Percentiles rank a stretch among this genome's conserved stretches.
These are phyloP conservation scores for Lentinula raphanica DNA, from an alignment of 768 basidiomycete species.

Conservation along the genomic window DNA sequence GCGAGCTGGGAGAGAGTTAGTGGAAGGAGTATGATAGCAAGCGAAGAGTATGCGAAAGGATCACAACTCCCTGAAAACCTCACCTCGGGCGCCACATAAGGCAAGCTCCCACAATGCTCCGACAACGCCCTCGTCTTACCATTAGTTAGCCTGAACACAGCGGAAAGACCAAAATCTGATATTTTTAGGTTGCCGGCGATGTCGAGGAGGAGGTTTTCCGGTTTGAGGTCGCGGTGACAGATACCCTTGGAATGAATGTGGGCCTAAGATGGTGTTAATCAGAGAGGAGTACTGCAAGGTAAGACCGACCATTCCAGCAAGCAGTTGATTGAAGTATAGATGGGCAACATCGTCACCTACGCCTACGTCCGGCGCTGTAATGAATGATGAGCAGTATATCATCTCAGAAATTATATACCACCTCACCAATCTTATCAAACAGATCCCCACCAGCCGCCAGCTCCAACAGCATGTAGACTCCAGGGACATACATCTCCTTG, in stretches of 20 bases:
- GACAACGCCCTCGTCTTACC: conserved; percentile 73
- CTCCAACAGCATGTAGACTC: conserved; percentile 90
- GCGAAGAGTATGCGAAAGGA: too few species aligned
- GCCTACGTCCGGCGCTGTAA: conserved; percentile 83
- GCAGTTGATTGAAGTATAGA: conserved; percentile 81
- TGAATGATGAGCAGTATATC: neutral
- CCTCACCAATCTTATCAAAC: conserved; percentile 96
- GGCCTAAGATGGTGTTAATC: conserved; percentile 49
- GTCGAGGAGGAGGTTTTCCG: conserved; percentile 89
- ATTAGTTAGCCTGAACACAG: conserved; percentile 80
- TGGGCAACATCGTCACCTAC: conserved; percentile 85
- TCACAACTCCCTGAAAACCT: too few species aligned
- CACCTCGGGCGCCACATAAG: conserved; percentile 94
- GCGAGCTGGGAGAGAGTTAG: conserved; percentile 61
- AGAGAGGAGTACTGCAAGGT: too few species aligned
- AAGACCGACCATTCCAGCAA: conserved; percentile 77
- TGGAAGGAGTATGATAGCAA: too few species aligned
- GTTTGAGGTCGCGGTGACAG: conserved; percentile 95
- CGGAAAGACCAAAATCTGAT: conserved; percentile 91
- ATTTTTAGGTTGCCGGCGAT: conserved; percentile 84
- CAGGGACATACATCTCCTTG: conserved; percentile 58
- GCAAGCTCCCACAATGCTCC: conserved; percentile 87
- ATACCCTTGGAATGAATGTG: conserved; percentile 89
- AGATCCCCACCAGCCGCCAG: conserved; percentile 91
- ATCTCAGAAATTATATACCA: neutral